Base-by-base conservation (phyloP, 1,139 yeast genomes). In the Pichia kudriavzevii region DNA sequence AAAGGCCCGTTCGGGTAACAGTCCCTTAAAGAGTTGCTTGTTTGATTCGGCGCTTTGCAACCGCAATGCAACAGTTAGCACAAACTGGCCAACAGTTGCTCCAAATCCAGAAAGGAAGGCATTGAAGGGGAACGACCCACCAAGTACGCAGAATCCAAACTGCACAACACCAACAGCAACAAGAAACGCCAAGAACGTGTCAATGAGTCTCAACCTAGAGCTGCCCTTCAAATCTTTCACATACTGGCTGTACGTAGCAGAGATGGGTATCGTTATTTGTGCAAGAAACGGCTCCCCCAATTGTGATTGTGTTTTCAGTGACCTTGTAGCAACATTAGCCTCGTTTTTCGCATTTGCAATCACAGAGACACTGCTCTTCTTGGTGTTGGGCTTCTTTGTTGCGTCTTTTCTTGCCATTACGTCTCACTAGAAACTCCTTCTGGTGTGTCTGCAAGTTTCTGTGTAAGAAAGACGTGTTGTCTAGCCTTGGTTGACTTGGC, bases 111-210 rank as follows among this genome's bases (percentile, higher is more conserved):
- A 93, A 42, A 91, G 68, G 55, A 91, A 91, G 22, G 96, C 97
- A 61, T 91, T 91, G 70, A 93, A 91, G 15, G 99, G 99, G 68
- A 80, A 93, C 50, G 76, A 84, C 21, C 97, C 95, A 36, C 87
- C 75, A 12, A 87, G 45, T 26, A 80, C 46, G 42, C 83, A 84
- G 56, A 87, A 87, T 5, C 69, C 60, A 55, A 87, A 84, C 60
- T 91, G 97, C 31, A 83, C 60, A 2, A 73, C 63, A 0, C 95
- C 98, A 42, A 85, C 64, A 0, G 65, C 58, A 11, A 91, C 88
- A 41, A 91, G 62, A 48, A 84, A 87, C 18, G 59, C 72, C 55
- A 91, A 67, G 55, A 88, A 91, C 9, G 69, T 49, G 58, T 91
- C 97, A 53, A 91, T 80, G 39, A 87, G 64, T 57, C 75, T 70